Base-by-base conservation (phyloP, 2,329 filamentous ascomycete genomes). In the Chrysosporium queenslandicum region DNA sequence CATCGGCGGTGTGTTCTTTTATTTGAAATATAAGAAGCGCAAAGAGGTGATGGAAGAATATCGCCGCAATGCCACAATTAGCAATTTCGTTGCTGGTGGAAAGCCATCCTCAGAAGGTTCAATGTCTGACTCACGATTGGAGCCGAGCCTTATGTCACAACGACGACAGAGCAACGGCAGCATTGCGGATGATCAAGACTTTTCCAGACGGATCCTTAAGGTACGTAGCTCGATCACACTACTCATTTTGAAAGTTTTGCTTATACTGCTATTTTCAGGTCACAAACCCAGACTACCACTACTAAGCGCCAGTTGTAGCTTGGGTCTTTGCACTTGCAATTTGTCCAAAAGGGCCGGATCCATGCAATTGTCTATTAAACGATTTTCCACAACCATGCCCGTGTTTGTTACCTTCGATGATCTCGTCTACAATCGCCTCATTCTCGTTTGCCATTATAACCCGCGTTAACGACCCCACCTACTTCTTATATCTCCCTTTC, bases 131-230 rank as follows among this genome's bases (percentile, higher is more conserved):
- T 83, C 86, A 39, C 82, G 91, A 52, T 81, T 96, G 53, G 91
- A 97, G 59, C 88, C 89, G 6, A 83, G 77, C 53, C 80, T 89
- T 58, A 83, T 94, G 78, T 83, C 85, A 54, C 81, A 89, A 61
- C 79, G 88, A 65, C 81, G 90, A 69, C 79, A 91, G 73, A 96
- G 91, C 71, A 87, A 92, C 64, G 91, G 91, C 60, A 96, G 90
- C 70, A 96, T 97, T 68, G 91, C 90, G 49, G 91, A 97, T 68
- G 94, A 96, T 71, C 83, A 94, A 71, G 91, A 97, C 69, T 97
- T 95, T 73, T 96, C 91, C 57, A 82, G 91, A 72, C 86, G 87
- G 72, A 96, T 97, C 70, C 79, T 97, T 65, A 87, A 94, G 82
- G 91, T 94, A 78, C 36, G 36, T 21, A 12, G 7, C 39, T 16